Conservation (phyloP, 306 rosid species). For the Hippophae rhamnoides region DNA sequence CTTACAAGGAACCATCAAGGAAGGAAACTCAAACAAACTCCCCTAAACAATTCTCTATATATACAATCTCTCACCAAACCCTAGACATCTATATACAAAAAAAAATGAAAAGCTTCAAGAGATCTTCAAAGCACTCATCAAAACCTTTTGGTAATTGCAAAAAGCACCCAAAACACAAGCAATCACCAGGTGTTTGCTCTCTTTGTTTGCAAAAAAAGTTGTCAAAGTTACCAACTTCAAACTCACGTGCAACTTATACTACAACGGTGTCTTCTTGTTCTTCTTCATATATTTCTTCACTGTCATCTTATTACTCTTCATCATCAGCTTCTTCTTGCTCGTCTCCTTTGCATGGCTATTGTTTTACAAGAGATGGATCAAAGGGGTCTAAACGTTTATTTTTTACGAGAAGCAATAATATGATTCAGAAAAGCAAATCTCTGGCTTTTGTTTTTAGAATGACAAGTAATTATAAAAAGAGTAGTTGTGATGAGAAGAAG, state of each 20-base stretch:
- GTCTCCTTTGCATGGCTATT: conserved; percentile 30
- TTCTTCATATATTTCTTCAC: conserved; percentile 24
- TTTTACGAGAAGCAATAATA: conserved; percentile 20
- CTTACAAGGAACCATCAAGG: conserved; percentile 32
- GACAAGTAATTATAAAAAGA: background rate
- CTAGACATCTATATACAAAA: background rate
- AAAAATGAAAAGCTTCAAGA: conserved; percentile 24
- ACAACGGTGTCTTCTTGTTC: conserved; percentile 14
- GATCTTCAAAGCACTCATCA: conserved; percentile 21
- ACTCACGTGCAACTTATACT: conserved; percentile 8
- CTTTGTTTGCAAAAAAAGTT: conserved; percentile 59
- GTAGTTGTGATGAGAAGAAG: conserved; percentile 13
- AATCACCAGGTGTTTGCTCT: conserved; percentile 80
- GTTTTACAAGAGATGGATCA: conserved; percentile 10
- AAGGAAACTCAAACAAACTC: conserved; percentile 15
- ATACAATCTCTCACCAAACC: too few species aligned
- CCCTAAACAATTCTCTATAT: too few species aligned
- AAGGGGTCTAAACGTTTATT: conserved; percentile 15
- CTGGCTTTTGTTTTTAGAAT: conserved; percentile 31
- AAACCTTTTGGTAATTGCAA: conserved; percentile 32
- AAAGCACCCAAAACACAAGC: conserved; percentile 74
- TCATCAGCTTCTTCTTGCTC: conserved; percentile 39
- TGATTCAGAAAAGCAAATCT: conserved; percentile 45
- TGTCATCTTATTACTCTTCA: conserved; percentile 45
- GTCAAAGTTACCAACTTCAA: conserved; percentile 16